phyloP scores from a whole-genome alignment of 352 stramenopile genomes.

The Phytophthora lateralis region DNA sequence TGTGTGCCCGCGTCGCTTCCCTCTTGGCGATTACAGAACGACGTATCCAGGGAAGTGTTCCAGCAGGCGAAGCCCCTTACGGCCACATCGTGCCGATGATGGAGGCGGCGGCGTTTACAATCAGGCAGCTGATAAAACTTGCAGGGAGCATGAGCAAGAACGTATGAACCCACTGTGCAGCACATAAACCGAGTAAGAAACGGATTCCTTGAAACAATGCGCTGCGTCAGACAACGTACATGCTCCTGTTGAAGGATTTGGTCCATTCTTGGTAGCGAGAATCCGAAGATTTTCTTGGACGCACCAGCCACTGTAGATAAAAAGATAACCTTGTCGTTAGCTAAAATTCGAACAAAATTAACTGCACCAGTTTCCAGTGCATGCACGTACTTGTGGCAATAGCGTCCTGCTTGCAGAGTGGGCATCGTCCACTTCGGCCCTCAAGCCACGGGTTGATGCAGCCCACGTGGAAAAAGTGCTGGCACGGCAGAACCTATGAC shows the following conservation, averaged over 20 bases:
- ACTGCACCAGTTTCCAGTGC: neutral
- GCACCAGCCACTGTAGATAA: conserved; percentile 40
- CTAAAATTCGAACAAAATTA: neutral
- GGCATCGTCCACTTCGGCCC: conserved; percentile 71
- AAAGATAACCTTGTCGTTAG: conserved; percentile 2
- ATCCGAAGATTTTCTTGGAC: conserved; percentile 72
- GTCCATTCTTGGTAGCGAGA: conserved; percentile 58
- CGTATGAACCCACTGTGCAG: conserved; percentile 72
- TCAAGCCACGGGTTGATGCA: conserved; percentile 91
- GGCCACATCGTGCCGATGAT: conserved; percentile 82
- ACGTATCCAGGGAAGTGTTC: conserved; percentile 5
- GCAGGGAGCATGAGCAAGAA: conserved; percentile 84
- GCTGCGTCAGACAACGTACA: conserved; percentile 33
- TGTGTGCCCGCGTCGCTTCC: conserved; percentile 14
- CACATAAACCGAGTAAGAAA: conserved; percentile 20
- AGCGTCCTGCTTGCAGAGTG: conserved; percentile 85
- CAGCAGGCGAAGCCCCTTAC: conserved; percentile 36
- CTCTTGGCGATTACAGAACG: conserved; percentile 19
- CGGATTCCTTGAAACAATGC: neutral
- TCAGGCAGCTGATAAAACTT: conserved; percentile 80
- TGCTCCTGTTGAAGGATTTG: conserved; percentile 82
- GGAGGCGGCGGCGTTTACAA: conserved; percentile 74
- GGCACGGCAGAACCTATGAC: conserved; percentile 68
- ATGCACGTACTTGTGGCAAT: conserved; percentile 59
- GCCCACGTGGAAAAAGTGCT: conserved; percentile 85